These are phyloP conservation scores for Echinochloa phyllopogon DNA, from an alignment of 176 grass and related monocot species.

Conservation along the genomic window DNA sequence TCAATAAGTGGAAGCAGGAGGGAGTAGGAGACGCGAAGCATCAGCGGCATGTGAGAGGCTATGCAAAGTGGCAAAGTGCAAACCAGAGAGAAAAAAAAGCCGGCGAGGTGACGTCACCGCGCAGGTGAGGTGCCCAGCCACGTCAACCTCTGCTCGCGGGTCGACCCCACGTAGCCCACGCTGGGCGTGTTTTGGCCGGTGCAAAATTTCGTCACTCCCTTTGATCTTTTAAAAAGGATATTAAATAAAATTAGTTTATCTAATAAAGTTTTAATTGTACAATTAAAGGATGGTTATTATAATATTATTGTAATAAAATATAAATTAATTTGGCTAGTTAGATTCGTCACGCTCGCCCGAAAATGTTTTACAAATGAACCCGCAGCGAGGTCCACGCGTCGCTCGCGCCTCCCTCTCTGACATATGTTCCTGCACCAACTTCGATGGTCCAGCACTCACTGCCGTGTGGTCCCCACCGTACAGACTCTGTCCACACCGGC, in stretches of 20 bases:
- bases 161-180: slow-evolving; percentile 13
- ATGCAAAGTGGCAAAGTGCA: neutral
- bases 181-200: too few species aligned
- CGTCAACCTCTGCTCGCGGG: slow-evolving; percentile 25
- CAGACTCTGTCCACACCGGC: neutral
- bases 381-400: neutral
- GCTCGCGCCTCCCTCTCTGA: neutral
- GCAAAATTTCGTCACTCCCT: too few species aligned
- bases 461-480: neutral
- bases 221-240: too few species aligned
- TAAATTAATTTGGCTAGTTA: too few species aligned
- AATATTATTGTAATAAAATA: too few species aligned
- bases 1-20: slow-evolving; percentile 40
- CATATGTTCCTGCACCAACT: neutral
- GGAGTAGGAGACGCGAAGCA: slow-evolving; percentile 30
- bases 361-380: too few species aligned
- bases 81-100: neutral
- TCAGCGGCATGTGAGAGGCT: slow-evolving; percentile 31
- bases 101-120: slow-evolving; percentile 17
- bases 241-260: too few species aligned
- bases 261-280: too few species aligned
- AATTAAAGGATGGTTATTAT: too few species aligned
- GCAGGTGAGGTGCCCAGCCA: slow-evolving; percentile 42
- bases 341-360: too few species aligned
- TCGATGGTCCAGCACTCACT: neutral